Base-by-base conservation (phyloP, 1,284 basidiomycete species). In the Flammula alnicola region DNA sequence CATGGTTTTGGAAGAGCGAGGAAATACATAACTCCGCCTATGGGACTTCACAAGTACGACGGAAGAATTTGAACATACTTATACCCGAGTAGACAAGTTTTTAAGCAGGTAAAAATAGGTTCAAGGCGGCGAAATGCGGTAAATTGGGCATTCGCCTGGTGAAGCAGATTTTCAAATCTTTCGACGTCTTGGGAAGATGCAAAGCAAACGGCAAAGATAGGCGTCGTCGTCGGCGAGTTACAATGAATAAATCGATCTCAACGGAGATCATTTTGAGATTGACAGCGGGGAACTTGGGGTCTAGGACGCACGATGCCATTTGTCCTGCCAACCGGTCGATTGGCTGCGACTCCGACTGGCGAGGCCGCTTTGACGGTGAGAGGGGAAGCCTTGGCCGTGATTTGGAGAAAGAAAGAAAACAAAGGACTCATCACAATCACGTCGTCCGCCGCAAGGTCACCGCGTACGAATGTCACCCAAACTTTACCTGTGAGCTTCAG, bases 271-370 rank as follows among this genome's bases (percentile, higher is more conserved):
- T 19, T 17, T 46, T 16, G 42, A 4, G 22, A 43, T 32, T 57
- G 47, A 50, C 49, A 54, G 44, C 55, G 55, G 55, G 44, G 49
- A 57, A 50, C 52, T 57, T 30, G 46, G 32, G 33, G 22, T 32
- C 42, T 42, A 31, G 33, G 30, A 48, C n/a, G 35, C n/a, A 41
- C 26, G 30, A 25, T 36, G 14, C 40, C 20, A 45, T 46, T 49
- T 40, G 16, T 17, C 17, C 25, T 47, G 47, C 22, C 33, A 46
- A 22, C 14, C 42, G 37, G 30, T 30, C n/a, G 42, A 48, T 52
- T 45, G 37, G 42, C 14, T 12, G 25, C 16, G 22, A 11, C 33
- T 31, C 14, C 41, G 16, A 19, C 14, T 31, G 45, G 32, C 32
- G 23, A 19, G 22, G 27, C 31, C 16, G 23, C 31, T 5, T 14